Evolutionary conservation across 768 basidiomycete genomes (phyloP).

Genomic region (Suillus decipiens): DNA sequence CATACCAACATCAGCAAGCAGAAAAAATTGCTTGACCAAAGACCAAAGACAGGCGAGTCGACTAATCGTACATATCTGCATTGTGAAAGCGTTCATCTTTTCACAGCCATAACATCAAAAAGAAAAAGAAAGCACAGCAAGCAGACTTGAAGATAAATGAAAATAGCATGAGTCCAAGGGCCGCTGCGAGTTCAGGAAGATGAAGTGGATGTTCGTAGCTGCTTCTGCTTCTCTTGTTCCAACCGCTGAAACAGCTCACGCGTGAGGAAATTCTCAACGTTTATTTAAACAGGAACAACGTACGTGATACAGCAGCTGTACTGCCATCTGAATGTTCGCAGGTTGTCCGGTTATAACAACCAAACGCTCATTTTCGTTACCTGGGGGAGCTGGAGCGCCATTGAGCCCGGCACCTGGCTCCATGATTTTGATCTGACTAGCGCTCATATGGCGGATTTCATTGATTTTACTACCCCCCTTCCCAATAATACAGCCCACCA

Average conservation of each 20-base stretch:
- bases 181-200: slow-evolving; percentile 26
- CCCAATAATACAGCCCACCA: slow-evolving; percentile 97
- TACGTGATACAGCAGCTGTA: slow-evolving; percentile 87
- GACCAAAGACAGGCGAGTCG: not conserved
- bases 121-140: slow-evolving; percentile 1
- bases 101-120: not conserved
- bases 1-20: slow-evolving; percentile 5
- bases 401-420: slow-evolving; percentile 87
- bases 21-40: slow-evolving; percentile 5
- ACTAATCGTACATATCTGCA: slow-evolving; percentile 8
- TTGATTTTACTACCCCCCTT: slow-evolving; percentile 99
- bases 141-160: not conserved
- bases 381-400: slow-evolving; percentile 69
- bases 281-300: slow-evolving; percentile 27
- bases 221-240: slow-evolving; percentile 90
- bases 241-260: slow-evolving; percentile 53
- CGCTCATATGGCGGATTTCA: slow-evolving; percentile 94
- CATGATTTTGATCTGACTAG: slow-evolving; percentile 98
- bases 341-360: slow-evolving; percentile 98
- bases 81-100: not conserved
- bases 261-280: slow-evolving; percentile 12
- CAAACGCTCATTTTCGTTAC: slow-evolving; percentile 84
- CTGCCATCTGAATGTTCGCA: slow-evolving; percentile 94
- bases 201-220: slow-evolving; percentile 44
- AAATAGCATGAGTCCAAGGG: slow-evolving; percentile 6